Evolutionary conservation across 2,329 filamentous ascomycete genomes (phyloP).

Genomic region (Chalaropsis ovoidea): DNA sequence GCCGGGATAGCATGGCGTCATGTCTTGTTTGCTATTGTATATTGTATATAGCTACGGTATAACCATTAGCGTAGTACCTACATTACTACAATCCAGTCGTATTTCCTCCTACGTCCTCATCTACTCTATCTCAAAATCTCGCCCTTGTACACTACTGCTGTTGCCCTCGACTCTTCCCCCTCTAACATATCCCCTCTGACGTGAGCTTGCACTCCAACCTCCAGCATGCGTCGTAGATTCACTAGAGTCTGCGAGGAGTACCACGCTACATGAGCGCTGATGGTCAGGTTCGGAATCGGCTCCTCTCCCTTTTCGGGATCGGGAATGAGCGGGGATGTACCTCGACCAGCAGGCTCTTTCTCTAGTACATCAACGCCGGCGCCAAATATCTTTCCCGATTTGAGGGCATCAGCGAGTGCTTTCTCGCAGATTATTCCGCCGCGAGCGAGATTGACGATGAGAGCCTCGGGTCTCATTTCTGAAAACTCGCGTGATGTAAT

Average conservation of each 20-base stretch:
- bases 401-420: constrained; percentile 32
- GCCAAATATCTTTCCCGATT: constrained; percentile 30
- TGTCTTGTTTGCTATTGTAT: not conserved
- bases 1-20: no score
- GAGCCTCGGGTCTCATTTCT: constrained; percentile 29
- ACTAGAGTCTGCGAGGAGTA: constrained; percentile 18
- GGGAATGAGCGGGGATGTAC: constrained; percentile 22
- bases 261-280: constrained; percentile 22
- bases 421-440: constrained; percentile 34
- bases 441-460: constrained; percentile 30
- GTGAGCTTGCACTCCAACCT: constrained; percentile 14
- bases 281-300: constrained; percentile 18
- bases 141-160: constrained; percentile 19
- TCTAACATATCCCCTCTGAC: constrained; percentile 16
- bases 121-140: constrained; percentile 12
- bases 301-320: constrained; percentile 11
- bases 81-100: no score
- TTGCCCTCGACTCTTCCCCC: not conserved
- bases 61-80: no score
- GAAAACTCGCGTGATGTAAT: constrained; percentile 26
- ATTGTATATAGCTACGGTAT: not conserved
- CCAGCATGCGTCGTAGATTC: constrained; percentile 13
- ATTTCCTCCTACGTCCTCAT: not conserved
- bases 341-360: constrained; percentile 28
- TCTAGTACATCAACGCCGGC: constrained; percentile 34